Evolutionary conservation across 495 filamentous ascomycete genomes (phyloP), one percentile per base, ranked within the genome.

Genomic region (Tetracladium setigerum): DNA sequence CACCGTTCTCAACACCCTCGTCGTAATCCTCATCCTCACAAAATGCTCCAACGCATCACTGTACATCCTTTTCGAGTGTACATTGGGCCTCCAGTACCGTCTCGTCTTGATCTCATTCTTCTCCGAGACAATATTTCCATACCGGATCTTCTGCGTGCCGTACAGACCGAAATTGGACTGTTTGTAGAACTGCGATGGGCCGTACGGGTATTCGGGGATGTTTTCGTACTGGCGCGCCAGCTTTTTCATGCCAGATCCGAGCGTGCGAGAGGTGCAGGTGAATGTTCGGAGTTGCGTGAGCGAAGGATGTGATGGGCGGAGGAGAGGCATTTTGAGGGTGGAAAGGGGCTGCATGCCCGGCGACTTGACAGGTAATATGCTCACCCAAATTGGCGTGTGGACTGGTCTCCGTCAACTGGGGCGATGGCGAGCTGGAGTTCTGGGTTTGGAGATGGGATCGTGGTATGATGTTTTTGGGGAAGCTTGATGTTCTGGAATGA

Each of bases 141-240:
- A 92, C 47, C 82, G 87, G 68, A 92, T 89, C 44, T 74, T 76
- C 38, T 77, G 68, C 35, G 71, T 70, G 38, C 85, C 90, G 72
- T 92, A 96, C 7, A 96, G 81, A 50, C 91, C 90, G 38, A 77
- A 73, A 72, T 95, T 86, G 48, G 82, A 78, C 65, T 95, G 89
- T 64, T 94, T 92, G 78, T 85, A 97, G 53, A 79, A 71, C 41
- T 68, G 72, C 42, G 79, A 72, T n/a, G 81, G 78, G n/a, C 84
- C 85, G 67, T 86, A 86, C 0, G 92, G 92, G 68, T 97, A 98
- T 4, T 73, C 63, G 17, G 92, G 91, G 40, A 83, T 48, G 38
- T 52, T 44, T 13, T 49, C 47, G 27, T 67, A 57, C 39, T 68
- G 52, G 37, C 54, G 44, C 33, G 41, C 35, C 9, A 68, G 61